phyloP scores from a whole-genome alignment of 345 rosid species.

The Cochlearia excelsa region DNA sequence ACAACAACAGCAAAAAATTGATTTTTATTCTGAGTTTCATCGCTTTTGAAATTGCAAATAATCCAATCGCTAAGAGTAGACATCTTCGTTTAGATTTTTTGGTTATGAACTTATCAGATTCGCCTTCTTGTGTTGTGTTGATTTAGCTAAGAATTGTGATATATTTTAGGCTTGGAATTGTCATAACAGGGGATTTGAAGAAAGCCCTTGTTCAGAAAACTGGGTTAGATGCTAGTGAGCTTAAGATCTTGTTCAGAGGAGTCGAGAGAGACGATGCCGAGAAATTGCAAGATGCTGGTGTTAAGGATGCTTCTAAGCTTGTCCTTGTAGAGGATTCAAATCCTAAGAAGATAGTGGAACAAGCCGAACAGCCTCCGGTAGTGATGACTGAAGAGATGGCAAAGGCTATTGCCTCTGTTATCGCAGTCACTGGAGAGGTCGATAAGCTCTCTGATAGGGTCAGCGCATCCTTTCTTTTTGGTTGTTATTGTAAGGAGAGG shows the following conservation, averaged over 20 bases:
- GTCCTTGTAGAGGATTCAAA: constrained; percentile 47
- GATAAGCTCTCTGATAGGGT: constrained; percentile 80
- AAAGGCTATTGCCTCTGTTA: constrained; percentile 56
- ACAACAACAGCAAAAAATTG: neutral
- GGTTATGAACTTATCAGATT: too few relatives aligned
- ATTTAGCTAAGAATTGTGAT: constrained; percentile 3
- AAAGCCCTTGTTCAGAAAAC: constrained; percentile 44
- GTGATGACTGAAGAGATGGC: constrained; percentile 38
- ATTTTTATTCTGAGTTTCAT: constrained; percentile 6
- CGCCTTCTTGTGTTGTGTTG: neutral
- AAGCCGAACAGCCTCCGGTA: constrained; percentile 35
- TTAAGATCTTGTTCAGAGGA: constrained; percentile 73
- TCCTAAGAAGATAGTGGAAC: constrained; percentile 36
- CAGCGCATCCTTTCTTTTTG: constrained; percentile 14
- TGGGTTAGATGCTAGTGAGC: constrained; percentile 47
- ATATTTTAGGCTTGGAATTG: constrained; percentile 5
- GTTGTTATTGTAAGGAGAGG: neutral
- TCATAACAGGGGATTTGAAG: constrained; percentile 62
- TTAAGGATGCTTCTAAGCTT: constrained; percentile 66
- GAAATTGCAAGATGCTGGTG: constrained; percentile 52
- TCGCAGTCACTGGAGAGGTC: constrained; percentile 50
- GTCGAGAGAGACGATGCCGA: constrained; percentile 65
- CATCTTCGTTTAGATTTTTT: neutral
- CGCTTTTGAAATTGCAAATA: neutral
- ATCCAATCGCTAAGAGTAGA: neutral